Conservation (phyloP, 2,329 filamentous ascomycete genomes). For the Trichoderma atrobrunneum region DNA sequence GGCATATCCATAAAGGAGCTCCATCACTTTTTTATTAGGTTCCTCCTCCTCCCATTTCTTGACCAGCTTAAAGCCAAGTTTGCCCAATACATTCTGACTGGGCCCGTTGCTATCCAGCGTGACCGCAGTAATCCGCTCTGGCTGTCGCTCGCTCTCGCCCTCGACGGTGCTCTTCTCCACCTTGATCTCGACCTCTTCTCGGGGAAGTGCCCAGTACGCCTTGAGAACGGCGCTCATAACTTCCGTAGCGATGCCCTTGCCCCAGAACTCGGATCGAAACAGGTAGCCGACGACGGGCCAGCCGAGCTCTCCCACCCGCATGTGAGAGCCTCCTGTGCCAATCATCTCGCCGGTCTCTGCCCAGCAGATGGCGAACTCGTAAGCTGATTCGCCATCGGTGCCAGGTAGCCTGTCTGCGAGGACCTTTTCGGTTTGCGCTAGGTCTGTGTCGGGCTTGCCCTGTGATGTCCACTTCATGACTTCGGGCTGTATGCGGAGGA, state of each 20-base stretch:
- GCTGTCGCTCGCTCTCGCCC: constrained; percentile 27
- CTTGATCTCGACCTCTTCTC: constrained; percentile 42
- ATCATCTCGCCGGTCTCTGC: constrained; percentile 49
- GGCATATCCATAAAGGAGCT: constrained; percentile 28
- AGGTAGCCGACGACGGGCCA: constrained; percentile 62
- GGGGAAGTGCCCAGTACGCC: constrained; percentile 49
- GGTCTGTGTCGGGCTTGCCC: constrained; percentile 42
- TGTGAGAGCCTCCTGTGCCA: constrained; percentile 47
- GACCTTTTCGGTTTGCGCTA: constrained; percentile 42
- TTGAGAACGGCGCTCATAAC: constrained; percentile 47
- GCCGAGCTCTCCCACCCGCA: constrained; percentile 37
- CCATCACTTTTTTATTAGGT: constrained; percentile 19
- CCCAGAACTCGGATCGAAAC: constrained; percentile 52
- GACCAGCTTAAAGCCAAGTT: constrained; percentile 52
- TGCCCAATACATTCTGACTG: constrained; percentile 56
- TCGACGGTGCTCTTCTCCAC: constrained; percentile 39
- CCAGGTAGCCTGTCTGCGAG: constrained; percentile 38
- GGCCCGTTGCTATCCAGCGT: constrained; percentile 48
- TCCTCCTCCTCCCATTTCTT: constrained; percentile 39
- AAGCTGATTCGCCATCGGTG: constrained; percentile 51
- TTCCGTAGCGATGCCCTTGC: constrained; percentile 56
- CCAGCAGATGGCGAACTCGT: constrained; percentile 55
- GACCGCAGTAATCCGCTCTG: constrained; percentile 45
- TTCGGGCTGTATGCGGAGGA: constrained; percentile 55
- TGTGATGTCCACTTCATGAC: constrained; percentile 59